Evolutionary conservation across 176 grass and related monocot genomes (phyloP).

Genomic region (Secale cereale): DNA sequence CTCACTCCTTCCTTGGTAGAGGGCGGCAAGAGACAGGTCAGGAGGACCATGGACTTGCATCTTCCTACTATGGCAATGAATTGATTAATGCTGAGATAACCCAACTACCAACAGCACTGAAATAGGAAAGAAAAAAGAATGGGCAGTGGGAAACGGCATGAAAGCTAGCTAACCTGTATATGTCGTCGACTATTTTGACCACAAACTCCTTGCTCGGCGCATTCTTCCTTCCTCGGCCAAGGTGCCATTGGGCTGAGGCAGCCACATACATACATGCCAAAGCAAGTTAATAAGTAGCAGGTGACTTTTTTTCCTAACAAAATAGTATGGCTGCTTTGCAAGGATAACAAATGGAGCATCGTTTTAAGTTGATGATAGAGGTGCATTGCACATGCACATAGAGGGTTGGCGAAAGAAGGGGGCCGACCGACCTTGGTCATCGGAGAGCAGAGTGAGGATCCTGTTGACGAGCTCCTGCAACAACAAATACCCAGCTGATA

Average conservation of each 20-base stretch:
- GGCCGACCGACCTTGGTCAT: constrained; percentile 27
- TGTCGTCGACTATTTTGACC: constrained; percentile 56
- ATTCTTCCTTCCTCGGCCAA: constrained; percentile 36
- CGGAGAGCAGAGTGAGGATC: constrained; percentile 38
- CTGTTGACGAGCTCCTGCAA: constrained; percentile 56
- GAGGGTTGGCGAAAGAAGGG: background rate
- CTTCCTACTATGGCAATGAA: too few relatives aligned
- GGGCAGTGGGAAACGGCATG: background rate
- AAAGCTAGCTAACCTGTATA: constrained; percentile 35
- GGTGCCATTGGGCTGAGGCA: constrained; percentile 14
- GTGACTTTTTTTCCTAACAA: too few relatives aligned
- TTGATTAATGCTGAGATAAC: too few relatives aligned
- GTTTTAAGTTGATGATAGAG: background rate
- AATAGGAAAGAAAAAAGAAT: background rate
- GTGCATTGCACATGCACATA: background rate
- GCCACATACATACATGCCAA: background rate
- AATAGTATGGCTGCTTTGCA: too few relatives aligned
- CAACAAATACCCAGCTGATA: too few relatives aligned
- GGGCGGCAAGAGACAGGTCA: too few relatives aligned
- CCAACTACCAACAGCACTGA: background rate
- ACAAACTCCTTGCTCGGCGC: constrained; percentile 36
- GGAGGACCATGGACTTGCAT: too few relatives aligned
- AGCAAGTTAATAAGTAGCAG: background rate
- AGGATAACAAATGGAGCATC: too few relatives aligned
- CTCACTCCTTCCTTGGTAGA: too few relatives aligned